Evolutionary conservation across 345 rosid genomes (phyloP).

Genomic region (Acer campestre): DNA sequence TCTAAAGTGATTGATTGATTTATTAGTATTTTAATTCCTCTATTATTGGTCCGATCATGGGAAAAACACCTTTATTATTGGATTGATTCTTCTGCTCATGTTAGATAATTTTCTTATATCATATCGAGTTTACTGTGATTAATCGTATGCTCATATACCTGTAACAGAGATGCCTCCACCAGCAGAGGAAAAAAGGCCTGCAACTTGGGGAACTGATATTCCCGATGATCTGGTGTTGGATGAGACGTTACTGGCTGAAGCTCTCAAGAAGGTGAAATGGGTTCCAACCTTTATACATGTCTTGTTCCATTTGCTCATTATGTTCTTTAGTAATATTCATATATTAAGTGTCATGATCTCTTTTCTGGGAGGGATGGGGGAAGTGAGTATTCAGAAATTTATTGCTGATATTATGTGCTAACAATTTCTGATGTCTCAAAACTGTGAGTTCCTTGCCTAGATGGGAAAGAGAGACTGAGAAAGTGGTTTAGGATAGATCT

Average conservation of each 20-base stretch:
- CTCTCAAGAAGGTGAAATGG: constrained; percentile 61
- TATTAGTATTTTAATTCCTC: not conserved
- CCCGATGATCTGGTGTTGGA: constrained; percentile 72
- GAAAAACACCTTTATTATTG: no score
- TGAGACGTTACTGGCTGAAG: constrained; percentile 55
- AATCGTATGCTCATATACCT: not conserved
- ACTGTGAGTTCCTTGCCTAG: not conserved
- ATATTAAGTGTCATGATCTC: not conserved
- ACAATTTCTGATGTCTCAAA: not conserved
- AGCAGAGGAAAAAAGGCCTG: constrained; percentile 64
- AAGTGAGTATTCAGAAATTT: no score
- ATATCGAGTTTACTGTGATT: not conserved
- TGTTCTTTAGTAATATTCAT: not conserved
- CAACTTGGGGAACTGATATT: constrained; percentile 80
- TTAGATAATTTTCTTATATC: not conserved
- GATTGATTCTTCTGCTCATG: not conserved
- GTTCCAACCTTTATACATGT: not conserved
- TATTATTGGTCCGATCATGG: no score
- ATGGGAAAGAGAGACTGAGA: not conserved
- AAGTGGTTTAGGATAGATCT: not conserved
- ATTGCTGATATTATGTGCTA: not conserved
- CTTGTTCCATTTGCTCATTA: not conserved
- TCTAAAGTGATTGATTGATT: not conserved
- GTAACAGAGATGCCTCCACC: constrained; percentile 42
- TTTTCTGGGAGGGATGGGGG: not conserved